Base-by-base conservation (phyloP, 2,329 filamentous ascomycete genomes). In the Metarhizium album region DNA sequence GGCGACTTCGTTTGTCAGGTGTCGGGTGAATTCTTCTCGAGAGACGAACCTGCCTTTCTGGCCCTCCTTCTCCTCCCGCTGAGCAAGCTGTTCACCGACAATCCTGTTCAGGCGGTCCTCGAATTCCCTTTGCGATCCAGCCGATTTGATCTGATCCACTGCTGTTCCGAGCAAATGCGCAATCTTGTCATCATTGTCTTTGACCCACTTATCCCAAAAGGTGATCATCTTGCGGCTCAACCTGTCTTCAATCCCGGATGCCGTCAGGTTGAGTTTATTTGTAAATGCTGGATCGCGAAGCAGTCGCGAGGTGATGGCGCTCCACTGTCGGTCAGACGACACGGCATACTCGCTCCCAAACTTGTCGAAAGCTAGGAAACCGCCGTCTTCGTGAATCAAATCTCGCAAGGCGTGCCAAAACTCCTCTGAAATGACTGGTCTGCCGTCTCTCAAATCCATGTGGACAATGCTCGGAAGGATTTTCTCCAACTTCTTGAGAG, bases 321-420 rank as follows among this genome's bases (percentile, higher is more conserved):
- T 60, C 75, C 74, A 78, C 40, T 76, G 70, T 27, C 67, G 55
- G 9, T 77, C 70, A 0, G 72, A 72, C 3, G 74, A 66, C 18
- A 69, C 57, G 14, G 68, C 60, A 20, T 65, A 67, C n/a, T 62
- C 63, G 16, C 69, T 59, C 2, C 64, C 60, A 3, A 65, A 62
- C 29, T 69, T 67, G 35, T 76, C 68, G 3, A 79, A 57, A 3
- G 67, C 73, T 37, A 79, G 60, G 38, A 80, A 69, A 29, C 67
- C 65, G 2, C 67, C 67, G 42, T 79, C 76, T 1, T 68, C 63
- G 20, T 67, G 67, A 46, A 86, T 74, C 51, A 75, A 71, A 49
- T 76, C 74, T 23, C 73, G 70, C 8, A 89, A 62, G 0, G 83
- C 84, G 51, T 79, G 71, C 88, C 80, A 89, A 53, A 89, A 86